phyloP scores from a whole-genome alignment of 2,329 filamentous ascomycete species.

The Hypoxylon sp. region DNA sequence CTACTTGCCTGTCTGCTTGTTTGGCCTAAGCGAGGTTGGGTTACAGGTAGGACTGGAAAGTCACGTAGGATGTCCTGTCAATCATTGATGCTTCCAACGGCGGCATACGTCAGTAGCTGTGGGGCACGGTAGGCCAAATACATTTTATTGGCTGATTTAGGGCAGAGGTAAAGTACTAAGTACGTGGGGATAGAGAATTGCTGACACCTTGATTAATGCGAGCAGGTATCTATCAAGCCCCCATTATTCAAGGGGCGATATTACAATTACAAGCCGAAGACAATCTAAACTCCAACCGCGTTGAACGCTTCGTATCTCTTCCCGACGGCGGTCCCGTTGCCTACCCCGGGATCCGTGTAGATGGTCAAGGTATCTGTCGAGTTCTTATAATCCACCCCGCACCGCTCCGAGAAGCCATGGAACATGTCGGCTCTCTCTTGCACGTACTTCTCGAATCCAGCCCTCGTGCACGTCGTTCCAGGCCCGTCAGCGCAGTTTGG shows the following conservation, averaged over 20 bases:
- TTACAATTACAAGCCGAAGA: too few relatives aligned
- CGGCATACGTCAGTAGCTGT: neutral
- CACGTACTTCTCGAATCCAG: constrained; percentile 56
- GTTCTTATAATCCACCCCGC: constrained; percentile 51
- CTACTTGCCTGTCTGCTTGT: neutral
- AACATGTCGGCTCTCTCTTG: constrained; percentile 55
- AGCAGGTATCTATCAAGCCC: too few relatives aligned
- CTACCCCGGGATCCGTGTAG: constrained; percentile 44
- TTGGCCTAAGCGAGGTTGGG: neutral
- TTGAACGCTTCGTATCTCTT: constrained; percentile 47
- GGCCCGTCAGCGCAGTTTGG: constrained; percentile 59
- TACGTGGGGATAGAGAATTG: too few relatives aligned
- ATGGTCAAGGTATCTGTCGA: constrained; percentile 49
- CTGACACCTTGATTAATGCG: too few relatives aligned
- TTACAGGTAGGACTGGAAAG: too few relatives aligned
- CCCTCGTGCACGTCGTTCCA: constrained; percentile 58
- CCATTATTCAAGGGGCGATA: too few relatives aligned
- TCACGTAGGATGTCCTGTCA: too few relatives aligned
- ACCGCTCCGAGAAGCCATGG: constrained; percentile 57
- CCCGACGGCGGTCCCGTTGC: constrained; percentile 50
- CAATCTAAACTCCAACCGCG: constrained; percentile 9
- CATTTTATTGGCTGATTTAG: too few relatives aligned
- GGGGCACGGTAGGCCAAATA: neutral
- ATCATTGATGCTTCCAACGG: neutral
- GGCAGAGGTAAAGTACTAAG: too few relatives aligned